Conservation (phyloP, 1,284 basidiomycete genomes). For the Violaceomyces palustris region DNA sequence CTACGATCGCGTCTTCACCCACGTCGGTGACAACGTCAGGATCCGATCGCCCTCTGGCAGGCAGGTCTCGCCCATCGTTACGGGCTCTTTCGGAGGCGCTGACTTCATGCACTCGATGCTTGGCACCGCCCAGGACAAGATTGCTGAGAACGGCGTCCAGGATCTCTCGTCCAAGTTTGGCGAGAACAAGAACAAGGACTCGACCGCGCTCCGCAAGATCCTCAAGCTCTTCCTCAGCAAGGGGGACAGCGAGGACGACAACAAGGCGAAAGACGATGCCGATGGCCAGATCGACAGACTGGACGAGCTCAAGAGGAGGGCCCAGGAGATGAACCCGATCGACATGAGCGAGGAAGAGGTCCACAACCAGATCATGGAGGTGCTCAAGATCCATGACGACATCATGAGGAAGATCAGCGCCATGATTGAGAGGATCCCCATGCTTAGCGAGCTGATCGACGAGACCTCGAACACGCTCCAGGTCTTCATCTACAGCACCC, state of each 20-base stretch:
- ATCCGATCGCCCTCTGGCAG: conserved; percentile 73
- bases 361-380: conserved; percentile 63
- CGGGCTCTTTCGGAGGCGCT: conserved; percentile 78
- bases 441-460: conserved; percentile 63
- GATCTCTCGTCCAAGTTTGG: conserved; percentile 75
- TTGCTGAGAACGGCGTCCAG: conserved; percentile 69
- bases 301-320: conserved; percentile 65
- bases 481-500: conserved; percentile 29
- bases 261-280: conserved; percentile 6
- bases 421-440: conserved; percentile 64
- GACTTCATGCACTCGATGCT: conserved; percentile 62
- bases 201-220: conserved; percentile 45
- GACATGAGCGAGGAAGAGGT: background rate
- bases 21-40: conserved; percentile 72
- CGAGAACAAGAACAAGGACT: conserved; percentile 49
- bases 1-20: conserved; percentile 70
- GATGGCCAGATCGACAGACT: conserved; percentile 30
- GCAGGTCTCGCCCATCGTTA: conserved; percentile 74
- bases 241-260: conserved; percentile 56
- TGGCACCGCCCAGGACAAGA: conserved; percentile 59
- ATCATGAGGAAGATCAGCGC: conserved; percentile 73
- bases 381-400: conserved; percentile 75
- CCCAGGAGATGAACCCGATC: conserved; percentile 71
- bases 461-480: conserved; percentile 66
- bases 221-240: conserved; percentile 44